A percentile compares a stretch with the other conserved stretches of the same genome.
These are phyloP conservation scores for Hansenula sp. DNA, from an alignment of 1,139 yeast genomes.

Conservation along the genomic window DNA sequence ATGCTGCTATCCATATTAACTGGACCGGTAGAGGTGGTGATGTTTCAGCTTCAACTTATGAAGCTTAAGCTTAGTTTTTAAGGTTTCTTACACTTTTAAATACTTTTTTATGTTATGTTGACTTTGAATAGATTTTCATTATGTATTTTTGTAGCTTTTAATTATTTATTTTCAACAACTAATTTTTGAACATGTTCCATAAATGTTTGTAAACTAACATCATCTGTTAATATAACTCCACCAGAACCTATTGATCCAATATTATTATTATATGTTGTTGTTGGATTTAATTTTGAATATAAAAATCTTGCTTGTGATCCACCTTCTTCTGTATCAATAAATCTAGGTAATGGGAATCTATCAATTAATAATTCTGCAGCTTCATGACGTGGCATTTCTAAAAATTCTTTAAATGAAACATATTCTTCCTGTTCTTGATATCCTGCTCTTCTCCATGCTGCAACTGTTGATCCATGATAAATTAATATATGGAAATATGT, in stretches of 20 bases:
- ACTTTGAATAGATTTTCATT: neutral
- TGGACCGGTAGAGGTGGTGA: constrained; percentile 99
- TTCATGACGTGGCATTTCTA: constrained; percentile 63
- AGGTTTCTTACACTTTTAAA: too few species aligned
- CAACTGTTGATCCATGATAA: constrained; percentile 63
- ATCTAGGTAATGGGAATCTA: constrained; percentile 69
- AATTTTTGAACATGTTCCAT: constrained; percentile 75
- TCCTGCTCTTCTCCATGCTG: constrained; percentile 65
- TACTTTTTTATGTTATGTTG: neutral
- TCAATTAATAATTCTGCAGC: constrained; percentile 65
- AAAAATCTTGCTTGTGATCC: constrained; percentile 77
- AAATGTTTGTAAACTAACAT: constrained; percentile 75
- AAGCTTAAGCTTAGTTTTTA: constrained; percentile 47
- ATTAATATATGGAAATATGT: constrained; percentile 72
- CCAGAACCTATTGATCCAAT: constrained; percentile 26
- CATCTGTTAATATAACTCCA: constrained; percentile 73
- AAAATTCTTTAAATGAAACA: constrained; percentile 52
- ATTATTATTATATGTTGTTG: constrained; percentile 47
- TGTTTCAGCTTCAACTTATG: constrained; percentile 90
- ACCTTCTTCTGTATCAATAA: constrained; percentile 71
- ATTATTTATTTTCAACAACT: constrained; percentile 38
- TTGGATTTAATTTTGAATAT: constrained; percentile 71
- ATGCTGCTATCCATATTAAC: constrained; percentile 88
- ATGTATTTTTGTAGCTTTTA: neutral
- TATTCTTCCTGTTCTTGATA: constrained; percentile 66